Evolutionary conservation across 1,139 yeast species (phyloP).

Genomic region (Hanseniaspora sp.): DNA sequence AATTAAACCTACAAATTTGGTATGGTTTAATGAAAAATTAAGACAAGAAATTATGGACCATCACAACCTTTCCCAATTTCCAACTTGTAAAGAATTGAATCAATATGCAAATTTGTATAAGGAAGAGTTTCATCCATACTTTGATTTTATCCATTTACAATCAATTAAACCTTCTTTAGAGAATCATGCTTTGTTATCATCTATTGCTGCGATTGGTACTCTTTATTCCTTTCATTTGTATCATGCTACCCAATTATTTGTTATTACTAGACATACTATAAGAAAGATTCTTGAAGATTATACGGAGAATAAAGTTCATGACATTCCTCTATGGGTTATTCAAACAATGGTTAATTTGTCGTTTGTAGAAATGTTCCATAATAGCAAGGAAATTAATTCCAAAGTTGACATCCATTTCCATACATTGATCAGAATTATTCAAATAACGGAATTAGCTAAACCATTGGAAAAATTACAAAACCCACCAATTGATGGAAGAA

Average conservation of each 20-base stretch:
- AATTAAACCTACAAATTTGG: conserved; percentile 16
- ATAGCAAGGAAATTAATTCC: conserved; percentile 60
- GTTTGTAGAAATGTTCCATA: conserved; percentile 70
- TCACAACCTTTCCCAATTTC: conserved; percentile 51
- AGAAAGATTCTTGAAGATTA: conserved; percentile 59
- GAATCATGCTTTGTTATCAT: conserved; percentile 63
- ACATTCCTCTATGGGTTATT: conserved; percentile 65
- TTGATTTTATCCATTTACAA: conserved; percentile 73
- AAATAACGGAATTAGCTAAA: conserved; percentile 61
- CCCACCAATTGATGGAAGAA: conserved; percentile 43
- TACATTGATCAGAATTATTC: conserved; percentile 67
- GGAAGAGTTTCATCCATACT: conserved; percentile 63
- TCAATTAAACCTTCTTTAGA: conserved; percentile 48
- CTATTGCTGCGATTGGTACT: conserved; percentile 86
- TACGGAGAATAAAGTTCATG: conserved; percentile 12
- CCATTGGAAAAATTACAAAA: conserved; percentile 53
- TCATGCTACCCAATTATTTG: conserved; percentile 65
- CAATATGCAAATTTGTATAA: conserved; percentile 61
- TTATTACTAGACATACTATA: conserved; percentile 65
- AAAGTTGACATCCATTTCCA: conserved; percentile 65
- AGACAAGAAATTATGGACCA: conserved; percentile 43
- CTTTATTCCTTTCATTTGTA: conserved; percentile 70
- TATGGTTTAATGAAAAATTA: conserved; percentile 39
- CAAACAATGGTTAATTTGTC: conserved; percentile 75
- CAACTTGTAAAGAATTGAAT: conserved; percentile 63